Conservation (phyloP, 768 basidiomycete species). For the Tricholoma matsutake region DNA sequence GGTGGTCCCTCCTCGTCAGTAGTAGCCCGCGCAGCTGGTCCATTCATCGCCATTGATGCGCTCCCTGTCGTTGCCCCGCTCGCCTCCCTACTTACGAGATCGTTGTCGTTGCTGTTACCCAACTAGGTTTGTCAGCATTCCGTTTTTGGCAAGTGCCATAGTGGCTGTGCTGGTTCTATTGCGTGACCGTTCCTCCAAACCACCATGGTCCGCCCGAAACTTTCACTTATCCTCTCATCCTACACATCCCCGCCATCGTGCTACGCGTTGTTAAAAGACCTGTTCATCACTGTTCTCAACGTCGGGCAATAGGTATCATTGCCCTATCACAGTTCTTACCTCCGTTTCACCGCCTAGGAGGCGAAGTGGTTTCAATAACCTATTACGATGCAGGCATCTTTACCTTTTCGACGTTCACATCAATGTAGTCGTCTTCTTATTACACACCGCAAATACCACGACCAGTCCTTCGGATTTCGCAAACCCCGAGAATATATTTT, state of each 20-base stretch:
- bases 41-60: too few relatives aligned
- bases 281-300: not conserved
- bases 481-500: slow-evolving; percentile 58
- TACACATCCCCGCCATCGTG: not conserved
- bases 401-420: not conserved
- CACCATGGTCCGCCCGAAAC: not conserved
- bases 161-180: too few relatives aligned
- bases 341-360: not conserved
- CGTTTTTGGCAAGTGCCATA: too few relatives aligned
- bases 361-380: not conserved
- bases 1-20: too few relatives aligned
- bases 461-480: slow-evolving; percentile 78
- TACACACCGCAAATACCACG: slow-evolving; percentile 51
- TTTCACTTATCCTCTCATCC: not conserved
- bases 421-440: not conserved
- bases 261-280: not conserved
- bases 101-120: too few relatives aligned
- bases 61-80: too few relatives aligned
- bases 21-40: too few relatives aligned
- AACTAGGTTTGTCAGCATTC: too few relatives aligned
- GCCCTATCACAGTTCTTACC: not conserved
- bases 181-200: not conserved
- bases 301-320: not conserved
- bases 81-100: too few relatives aligned
- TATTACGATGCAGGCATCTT: not conserved